Base-by-base conservation (phyloP, 176 grass and related monocot genomes). In the Tillandsia fasciculata region DNA sequence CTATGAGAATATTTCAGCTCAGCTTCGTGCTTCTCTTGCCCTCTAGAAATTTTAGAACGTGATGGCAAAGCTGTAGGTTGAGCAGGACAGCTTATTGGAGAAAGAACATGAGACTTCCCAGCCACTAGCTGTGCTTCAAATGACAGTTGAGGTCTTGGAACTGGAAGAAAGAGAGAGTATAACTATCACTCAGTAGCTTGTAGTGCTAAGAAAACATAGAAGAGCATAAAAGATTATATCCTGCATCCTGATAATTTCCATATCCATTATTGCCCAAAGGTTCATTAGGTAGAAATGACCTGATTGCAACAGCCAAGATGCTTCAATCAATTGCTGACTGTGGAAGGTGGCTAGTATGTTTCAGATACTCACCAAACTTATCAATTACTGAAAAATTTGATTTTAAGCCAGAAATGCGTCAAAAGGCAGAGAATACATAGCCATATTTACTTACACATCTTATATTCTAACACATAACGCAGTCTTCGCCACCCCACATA, bases 41-140 rank as follows among this genome's bases (percentile, higher is more conserved):
- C 94, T 86, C 81, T 81, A 48, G 76, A 77, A 58, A 87, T 83
- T 78, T 87, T 84, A 82, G 82, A 85, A 74, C 67, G 75, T 73
- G 80, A 86, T 72, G 71, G 54, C 0, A 72, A 77, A 23, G 74
- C 52, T 53, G 26, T 75, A 70, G 84, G 82, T 2, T 69, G 53
- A 17, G 48, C 69, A 42, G 89, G 89, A 52, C 82, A 99, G 78
- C 74, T 88, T 72, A 93, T 67, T 70, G 82, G 69, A 76, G 89
- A 77, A 64, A 99, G 72, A 77, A 66, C 57, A 70, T 93, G 84
- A 83, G 84, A 93, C 68, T 84, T 87, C 72, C 94, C 94, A 65
- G 83, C 74, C 67, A 99, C 94, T 68, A 99, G 70, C 78, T 99
- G 94, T 64, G 90, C 89, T 86, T 99, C 94, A 73, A 99, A 93